These are phyloP conservation scores for Globisporangium viniferum DNA, from an alignment of 352 stramenopile genomes.

Conservation along the genomic window DNA sequence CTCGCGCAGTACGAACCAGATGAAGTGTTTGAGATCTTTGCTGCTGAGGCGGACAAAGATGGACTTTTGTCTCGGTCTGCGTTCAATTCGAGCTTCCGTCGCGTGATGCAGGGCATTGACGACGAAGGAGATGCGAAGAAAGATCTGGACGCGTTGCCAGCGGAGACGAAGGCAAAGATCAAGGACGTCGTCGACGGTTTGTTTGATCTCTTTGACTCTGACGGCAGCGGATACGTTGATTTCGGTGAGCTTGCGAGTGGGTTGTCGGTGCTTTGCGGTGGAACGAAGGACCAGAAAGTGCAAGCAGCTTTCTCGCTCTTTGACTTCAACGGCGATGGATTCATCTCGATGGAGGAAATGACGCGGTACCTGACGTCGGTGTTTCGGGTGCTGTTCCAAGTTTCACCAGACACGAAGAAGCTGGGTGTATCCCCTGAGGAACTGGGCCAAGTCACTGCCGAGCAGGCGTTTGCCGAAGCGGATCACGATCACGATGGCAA, in stretches of 20 bases:
- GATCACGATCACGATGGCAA: slow-evolving; percentile 69
- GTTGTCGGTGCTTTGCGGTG: slow-evolving; percentile 77
- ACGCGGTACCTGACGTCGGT: slow-evolving; percentile 85
- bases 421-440: slow-evolving; percentile 71
- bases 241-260: slow-evolving; percentile 83
- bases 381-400: slow-evolving; percentile 83
- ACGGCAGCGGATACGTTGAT: slow-evolving; percentile 71
- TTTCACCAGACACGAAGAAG: slow-evolving; percentile 59
- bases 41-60: slow-evolving; percentile 65
- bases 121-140: slow-evolving; percentile 12
- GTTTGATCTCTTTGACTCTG: slow-evolving; percentile 81
- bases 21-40: slow-evolving; percentile 88
- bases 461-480: slow-evolving; percentile 74
- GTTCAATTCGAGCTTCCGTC: slow-evolving; percentile 78
- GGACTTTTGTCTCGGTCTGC: slow-evolving; percentile 66
- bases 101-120: slow-evolving; percentile 44
- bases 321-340: slow-evolving; percentile 88
- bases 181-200: slow-evolving; percentile 58
- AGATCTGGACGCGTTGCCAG: slow-evolving; percentile 11
- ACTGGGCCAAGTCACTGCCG: slow-evolving; percentile 70
- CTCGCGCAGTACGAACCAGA: slow-evolving; percentile 70
- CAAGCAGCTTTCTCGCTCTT: slow-evolving; percentile 83
- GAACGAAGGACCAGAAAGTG: slow-evolving; percentile 86
- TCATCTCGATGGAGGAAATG: slow-evolving; percentile 87
- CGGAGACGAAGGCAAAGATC: slow-evolving; percentile 42